Evolutionary conservation across 2,329 filamentous ascomycete genomes (phyloP), one percentile per base, ranked within the genome.

Genomic region (Didymella arachidicola): DNA sequence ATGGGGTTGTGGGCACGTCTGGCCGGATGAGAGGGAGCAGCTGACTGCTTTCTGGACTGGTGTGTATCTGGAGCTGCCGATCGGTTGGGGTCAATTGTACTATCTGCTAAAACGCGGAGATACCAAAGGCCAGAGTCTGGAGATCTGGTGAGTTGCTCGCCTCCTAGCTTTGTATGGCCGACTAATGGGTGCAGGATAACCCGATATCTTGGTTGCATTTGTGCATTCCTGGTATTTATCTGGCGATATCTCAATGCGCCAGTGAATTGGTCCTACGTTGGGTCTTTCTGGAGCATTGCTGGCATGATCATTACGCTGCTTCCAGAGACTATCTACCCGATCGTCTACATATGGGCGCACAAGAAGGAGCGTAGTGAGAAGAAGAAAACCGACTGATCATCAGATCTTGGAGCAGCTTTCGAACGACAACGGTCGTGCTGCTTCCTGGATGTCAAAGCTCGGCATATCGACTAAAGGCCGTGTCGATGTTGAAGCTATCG

Each of bases 41-140:
- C 55, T 77, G 25, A 79, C 77, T 3, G 77, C 76, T 19, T 79
- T 76, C 54, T 79, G 75, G 72, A 79, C 76, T 16, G 77, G 77
- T 0, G 44, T 76, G 32, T 63, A 74, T 47, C 53, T 79, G 27
- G 72, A 79, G 50, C 63, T 78, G 44, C 77, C 76, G 6, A 79
- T 79, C 54, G 72, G 74, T 14, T 78, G 74, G 73, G 76, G 72
- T 0, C 70, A 70, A 39, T 48, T 78, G 16, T 62, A 70, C 34
- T 67, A 78, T 52, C 30, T 77, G 26, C 14, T 71, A 10, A 66
- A 66, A 34, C 60, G 72, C 19, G 48, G 70, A 36, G 69, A 76
- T 56, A 74, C 75, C 2, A 77, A 74, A 36, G 77, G 77, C 7
- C 77, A 79, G 61, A 75, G 70, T 46, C 50, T 79, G 10, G 77